phyloP scores from a whole-genome alignment of 2,329 filamentous ascomycete species.

The Alternaria longipes region DNA sequence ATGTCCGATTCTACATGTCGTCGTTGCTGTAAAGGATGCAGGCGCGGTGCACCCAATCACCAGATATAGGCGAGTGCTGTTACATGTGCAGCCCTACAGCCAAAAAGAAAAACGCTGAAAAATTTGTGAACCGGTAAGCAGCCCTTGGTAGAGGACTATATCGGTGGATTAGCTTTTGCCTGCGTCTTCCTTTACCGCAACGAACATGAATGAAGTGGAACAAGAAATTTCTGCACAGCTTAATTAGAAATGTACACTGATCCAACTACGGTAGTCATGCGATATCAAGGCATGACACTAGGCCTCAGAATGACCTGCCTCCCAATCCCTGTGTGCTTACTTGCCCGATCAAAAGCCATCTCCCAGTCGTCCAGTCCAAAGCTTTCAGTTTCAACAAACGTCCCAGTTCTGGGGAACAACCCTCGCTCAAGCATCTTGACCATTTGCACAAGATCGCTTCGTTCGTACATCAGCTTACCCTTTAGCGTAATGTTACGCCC shows the following conservation, averaged over 20 bases:
- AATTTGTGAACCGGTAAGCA: not conserved
- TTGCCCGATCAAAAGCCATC: too few relatives aligned
- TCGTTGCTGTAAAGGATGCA: not conserved
- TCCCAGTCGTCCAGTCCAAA: too few relatives aligned
- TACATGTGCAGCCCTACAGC: not conserved
- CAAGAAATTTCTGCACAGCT: not conserved
- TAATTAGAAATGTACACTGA: accelerated
- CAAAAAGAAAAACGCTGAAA: not conserved
- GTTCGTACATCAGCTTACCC: too few relatives aligned
- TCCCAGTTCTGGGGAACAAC: too few relatives aligned
- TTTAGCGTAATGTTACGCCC: too few relatives aligned
- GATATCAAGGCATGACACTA: not conserved
- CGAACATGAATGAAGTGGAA: not conserved
- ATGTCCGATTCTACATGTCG: not conserved
- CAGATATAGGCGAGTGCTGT: not conserved
- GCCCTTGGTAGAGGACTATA: not conserved
- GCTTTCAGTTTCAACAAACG: too few relatives aligned
- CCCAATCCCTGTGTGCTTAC: too few relatives aligned
- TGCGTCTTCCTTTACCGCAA: not conserved
- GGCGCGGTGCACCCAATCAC: not conserved
- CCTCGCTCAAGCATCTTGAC: too few relatives aligned
- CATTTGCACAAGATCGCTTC: too few relatives aligned
- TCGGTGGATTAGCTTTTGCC: not conserved
- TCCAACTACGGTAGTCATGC: not conserved
- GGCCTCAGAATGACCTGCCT: not conserved